Evolutionary conservation across 2,329 filamentous ascomycete species (phyloP).

Genomic region (Phoma herbarum): DNA sequence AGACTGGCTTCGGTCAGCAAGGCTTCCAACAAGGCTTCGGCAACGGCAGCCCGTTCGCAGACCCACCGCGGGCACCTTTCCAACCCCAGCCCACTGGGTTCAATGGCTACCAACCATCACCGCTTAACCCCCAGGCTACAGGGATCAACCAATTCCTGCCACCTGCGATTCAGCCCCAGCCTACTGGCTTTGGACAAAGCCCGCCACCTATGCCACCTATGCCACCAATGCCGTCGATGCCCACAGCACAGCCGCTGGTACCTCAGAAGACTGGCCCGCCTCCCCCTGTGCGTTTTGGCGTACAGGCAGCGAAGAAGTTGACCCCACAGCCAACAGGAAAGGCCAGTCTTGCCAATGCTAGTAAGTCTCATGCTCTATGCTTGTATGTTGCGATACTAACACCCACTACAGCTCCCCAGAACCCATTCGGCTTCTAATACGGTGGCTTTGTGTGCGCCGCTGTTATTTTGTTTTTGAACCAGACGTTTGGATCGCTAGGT

Average conservation of each 20-base stretch:
- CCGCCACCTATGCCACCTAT: slow-evolving; percentile 67
- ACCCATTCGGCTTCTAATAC: slow-evolving; percentile 73
- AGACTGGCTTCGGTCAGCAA: slow-evolving; percentile 54
- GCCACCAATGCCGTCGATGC: slow-evolving; percentile 54
- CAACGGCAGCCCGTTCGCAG: slow-evolving; percentile 60
- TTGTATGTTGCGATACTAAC: slow-evolving; percentile 17
- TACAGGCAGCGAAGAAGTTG: slow-evolving; percentile 77
- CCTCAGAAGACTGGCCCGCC: slow-evolving; percentile 86
- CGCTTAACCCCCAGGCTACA: slow-evolving; percentile 63
- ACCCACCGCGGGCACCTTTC: slow-evolving; percentile 60
- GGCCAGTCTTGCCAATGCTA: slow-evolving; percentile 93
- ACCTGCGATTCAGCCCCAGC: slow-evolving; percentile 61
- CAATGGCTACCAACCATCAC: slow-evolving; percentile 45
- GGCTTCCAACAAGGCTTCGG: slow-evolving; percentile 54
- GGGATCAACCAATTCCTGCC: slow-evolving; percentile 60
- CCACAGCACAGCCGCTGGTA: slow-evolving; percentile 67
- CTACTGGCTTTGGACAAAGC: slow-evolving; percentile 63
- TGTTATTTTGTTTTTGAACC: neutral
- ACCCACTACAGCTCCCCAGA: slow-evolving; percentile 67
- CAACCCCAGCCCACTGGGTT: slow-evolving; percentile 55
- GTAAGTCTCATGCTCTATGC: slow-evolving; percentile 69
- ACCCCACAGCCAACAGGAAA: slow-evolving; percentile 87
- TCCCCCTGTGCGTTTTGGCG: slow-evolving; percentile 88
- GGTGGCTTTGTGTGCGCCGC: neutral
- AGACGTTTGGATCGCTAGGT: slow-evolving; percentile 3